Base-by-base conservation (phyloP, 2,329 filamentous ascomycete genomes). In the Cladosporium sp. region DNA sequence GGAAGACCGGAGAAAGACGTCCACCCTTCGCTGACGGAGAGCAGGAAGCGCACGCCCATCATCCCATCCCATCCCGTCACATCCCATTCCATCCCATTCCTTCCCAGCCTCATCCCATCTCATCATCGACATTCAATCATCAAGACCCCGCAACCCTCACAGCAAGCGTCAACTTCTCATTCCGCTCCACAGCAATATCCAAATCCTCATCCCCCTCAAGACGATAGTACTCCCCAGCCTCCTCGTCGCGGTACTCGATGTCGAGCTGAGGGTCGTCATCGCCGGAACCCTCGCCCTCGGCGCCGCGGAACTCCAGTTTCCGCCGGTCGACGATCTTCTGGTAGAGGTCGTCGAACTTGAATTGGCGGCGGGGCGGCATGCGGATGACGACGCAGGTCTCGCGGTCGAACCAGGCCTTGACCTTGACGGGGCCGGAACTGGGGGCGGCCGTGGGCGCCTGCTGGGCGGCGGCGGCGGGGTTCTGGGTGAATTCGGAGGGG, bases 351-450 rank as follows among this genome's bases (percentile, higher is more conserved):
- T 81, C 76, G 69, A 85, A 93, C 50, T 80, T 80, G 62, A 95
- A 89, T 37, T 65, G 58, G 11, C 65, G 64, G 51, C 95, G 87
- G 1, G 80, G 80, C 0, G 92, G 86, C 52, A 97, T 89, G 33
- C 91, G 85, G 63, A 98, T 90, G 42, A 93, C 87, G 60, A 96
- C 92, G 53, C 95, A 82, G 60, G 96, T 92, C 56, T 91, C 86
- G 59, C 74, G 68, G 54, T 92, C 87, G 74, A 89, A 96, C 74
- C 88, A 93, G 50, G 96, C 86, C 73, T 97, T 97, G 68, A 97
- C 87, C 71, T 96, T 97, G 75, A 96, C 64, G 1, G 72, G 70
- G 9, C 66, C 66, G 14, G 64, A 63, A 53, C 63, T 59, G 50
- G 31, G 52, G 37, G 79, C 77, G 14, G 77, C 76, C 8, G 76